Conservation (phyloP, 805 yeast genomes). For the Ogataea trehalophila region DNA sequence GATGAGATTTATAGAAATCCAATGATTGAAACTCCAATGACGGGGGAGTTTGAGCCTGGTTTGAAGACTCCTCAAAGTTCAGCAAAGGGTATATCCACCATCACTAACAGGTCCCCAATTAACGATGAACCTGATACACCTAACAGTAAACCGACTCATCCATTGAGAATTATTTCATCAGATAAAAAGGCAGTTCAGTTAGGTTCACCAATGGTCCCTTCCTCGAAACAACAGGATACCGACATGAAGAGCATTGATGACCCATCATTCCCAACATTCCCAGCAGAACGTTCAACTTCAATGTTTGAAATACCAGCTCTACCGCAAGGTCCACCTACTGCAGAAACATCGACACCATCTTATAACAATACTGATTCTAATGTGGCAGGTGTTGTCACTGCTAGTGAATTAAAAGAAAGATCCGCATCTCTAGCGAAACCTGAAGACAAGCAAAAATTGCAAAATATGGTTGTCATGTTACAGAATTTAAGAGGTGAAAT, state of each 20-base stretch:
- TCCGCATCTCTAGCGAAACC: not conserved
- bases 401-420: not conserved
- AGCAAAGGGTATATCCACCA: not conserved
- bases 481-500: slow-evolving; percentile 37
- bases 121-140: slow-evolving; percentile 8
- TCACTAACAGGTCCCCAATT: not conserved
- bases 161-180: slow-evolving; percentile 10
- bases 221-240: not conserved
- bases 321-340: no score
- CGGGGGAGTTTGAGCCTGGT: slow-evolving; percentile 5
- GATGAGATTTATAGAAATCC: slow-evolving; percentile 10
- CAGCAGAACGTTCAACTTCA: no score
- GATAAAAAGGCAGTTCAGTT: slow-evolving; percentile 4
- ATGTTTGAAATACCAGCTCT: no score
- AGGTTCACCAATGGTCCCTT: slow-evolving; percentile 14
- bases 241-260: no score
- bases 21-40: slow-evolving; percentile 14
- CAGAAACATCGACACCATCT: no score
- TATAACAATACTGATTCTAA: not conserved
- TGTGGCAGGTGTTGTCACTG: not conserved
- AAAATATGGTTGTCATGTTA: slow-evolving; percentile 23
- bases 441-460: slow-evolving; percentile 17
- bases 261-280: no score
- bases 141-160: slow-evolving; percentile 14
- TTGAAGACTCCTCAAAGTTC: slow-evolving; percentile 5